Evolutionary conservation across 2,329 filamentous ascomycete genomes (phyloP).

Genomic region (Paradendryphiella salina): DNA sequence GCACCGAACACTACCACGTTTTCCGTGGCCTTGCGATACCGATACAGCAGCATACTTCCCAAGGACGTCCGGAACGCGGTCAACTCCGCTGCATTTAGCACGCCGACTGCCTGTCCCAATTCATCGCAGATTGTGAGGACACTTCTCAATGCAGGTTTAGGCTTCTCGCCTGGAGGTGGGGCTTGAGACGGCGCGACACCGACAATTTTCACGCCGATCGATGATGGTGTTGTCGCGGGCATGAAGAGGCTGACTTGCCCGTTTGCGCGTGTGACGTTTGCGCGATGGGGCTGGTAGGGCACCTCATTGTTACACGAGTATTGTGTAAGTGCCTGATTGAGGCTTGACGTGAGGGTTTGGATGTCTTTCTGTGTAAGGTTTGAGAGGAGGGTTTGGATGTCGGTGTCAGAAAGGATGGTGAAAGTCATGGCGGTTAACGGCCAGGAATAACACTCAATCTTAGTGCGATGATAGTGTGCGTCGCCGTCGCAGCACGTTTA

Average conservation of each 20-base stretch:
- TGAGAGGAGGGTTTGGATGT: constrained; percentile 42
- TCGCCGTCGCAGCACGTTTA: background rate
- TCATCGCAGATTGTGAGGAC: constrained; percentile 62
- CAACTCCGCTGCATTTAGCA: constrained; percentile 72
- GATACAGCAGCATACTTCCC: constrained; percentile 64
- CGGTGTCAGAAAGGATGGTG: constrained; percentile 22
- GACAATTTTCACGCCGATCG: constrained; percentile 73
- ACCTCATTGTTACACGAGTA: constrained; percentile 28
- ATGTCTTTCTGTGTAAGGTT: constrained; percentile 30
- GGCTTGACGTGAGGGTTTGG: constrained; percentile 3
- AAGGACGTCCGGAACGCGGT: constrained; percentile 82
- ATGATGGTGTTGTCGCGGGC: constrained; percentile 66
- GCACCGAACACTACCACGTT: constrained; percentile 55
- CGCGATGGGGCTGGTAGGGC: constrained; percentile 51
- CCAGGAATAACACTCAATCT: background rate
- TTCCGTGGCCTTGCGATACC: constrained; percentile 19
- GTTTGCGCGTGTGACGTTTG: constrained; percentile 46
- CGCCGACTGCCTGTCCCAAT: constrained; percentile 63
- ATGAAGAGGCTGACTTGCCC: constrained; percentile 69
- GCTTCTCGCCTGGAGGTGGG: constrained; percentile 20
- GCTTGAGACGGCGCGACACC: constrained; percentile 51
- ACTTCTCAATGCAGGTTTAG: constrained; percentile 57
- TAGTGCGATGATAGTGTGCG: background rate
- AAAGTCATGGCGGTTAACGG: constrained; percentile 11
- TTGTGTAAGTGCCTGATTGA: constrained; percentile 35